A percentile compares a stretch with the other conserved stretches of the same genome.
phyloP scores from a whole-genome alignment of 1,284 basidiomycete species.

The Coniferiporia sulphurascens region DNA sequence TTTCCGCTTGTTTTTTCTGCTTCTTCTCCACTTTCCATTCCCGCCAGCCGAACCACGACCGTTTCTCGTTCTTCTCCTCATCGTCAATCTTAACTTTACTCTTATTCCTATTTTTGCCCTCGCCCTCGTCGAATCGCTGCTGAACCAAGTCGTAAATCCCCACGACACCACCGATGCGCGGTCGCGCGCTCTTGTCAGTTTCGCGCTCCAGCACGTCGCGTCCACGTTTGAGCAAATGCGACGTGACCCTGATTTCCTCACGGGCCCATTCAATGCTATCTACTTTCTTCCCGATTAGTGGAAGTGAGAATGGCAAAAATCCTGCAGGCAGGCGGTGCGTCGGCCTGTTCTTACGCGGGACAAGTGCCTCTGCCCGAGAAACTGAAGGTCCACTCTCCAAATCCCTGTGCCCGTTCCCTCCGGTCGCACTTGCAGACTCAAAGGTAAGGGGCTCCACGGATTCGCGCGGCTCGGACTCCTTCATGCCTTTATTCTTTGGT shows the following conservation, averaged over 20 bases:
- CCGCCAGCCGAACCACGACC: conserved; percentile 15
- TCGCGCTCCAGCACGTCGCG: conserved; percentile 30
- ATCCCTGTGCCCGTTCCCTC: conserved; percentile 40
- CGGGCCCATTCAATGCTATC: conserved; percentile 92
- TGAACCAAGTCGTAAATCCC: not conserved
- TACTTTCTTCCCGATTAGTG: conserved; percentile 77
- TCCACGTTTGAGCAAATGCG: conserved; percentile 44
- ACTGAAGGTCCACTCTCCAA: conserved; percentile 26
- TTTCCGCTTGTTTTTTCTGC: conserved; percentile 9
- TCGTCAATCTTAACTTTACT: conserved; percentile 7
- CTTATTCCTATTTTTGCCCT: too few relatives aligned
- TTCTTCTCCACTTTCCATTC: conserved; percentile 1
- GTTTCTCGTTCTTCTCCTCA: conserved; percentile 20
- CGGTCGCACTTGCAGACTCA: conserved; percentile 20
- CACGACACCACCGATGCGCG: conserved; percentile 8
- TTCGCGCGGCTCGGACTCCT: not conserved
- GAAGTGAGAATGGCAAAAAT: conserved; percentile 55
- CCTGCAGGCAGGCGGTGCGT: conserved; percentile 64
- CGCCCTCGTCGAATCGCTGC: too few relatives aligned
- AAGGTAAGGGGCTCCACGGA: conserved; percentile 18
- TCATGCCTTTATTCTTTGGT: not conserved
- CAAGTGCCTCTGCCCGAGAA: conserved; percentile 48
- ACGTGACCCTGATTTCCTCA: conserved; percentile 56
- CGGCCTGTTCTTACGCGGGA: conserved; percentile 71
- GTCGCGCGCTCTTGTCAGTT: conserved; percentile 22